Conservation (phyloP, 257 asterid genomes). For the Solanum lycopersicoides region DNA sequence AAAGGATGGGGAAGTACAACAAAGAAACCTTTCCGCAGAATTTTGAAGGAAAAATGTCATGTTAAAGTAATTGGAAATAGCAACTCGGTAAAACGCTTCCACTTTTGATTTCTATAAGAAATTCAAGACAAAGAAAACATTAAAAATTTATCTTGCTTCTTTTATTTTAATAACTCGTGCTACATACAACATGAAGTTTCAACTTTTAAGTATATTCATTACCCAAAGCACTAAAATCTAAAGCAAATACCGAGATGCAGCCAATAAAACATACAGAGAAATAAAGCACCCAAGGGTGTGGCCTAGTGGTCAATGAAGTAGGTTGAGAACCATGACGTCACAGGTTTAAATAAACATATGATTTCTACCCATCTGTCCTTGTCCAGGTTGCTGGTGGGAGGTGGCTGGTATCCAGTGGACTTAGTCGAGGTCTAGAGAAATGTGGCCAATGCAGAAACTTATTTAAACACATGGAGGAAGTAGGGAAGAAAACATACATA, state of each 20-base stretch:
- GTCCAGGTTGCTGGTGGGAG: background rate
- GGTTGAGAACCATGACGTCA: background rate
- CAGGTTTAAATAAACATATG: background rate
- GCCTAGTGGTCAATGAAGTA: background rate
- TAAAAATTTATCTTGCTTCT: background rate
- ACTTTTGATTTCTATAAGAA: background rate
- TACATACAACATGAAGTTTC: background rate
- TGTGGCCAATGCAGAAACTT: background rate
- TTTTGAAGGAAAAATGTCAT: background rate
- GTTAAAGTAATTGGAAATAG: background rate
- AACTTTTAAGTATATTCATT: background rate
- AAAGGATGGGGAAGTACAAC: background rate
- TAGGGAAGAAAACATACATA: constrained; percentile 33
- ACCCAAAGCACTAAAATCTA: background rate
- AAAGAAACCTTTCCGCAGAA: background rate
- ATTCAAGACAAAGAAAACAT: background rate
- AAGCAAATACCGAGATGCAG: background rate
- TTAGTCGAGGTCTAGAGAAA: background rate
- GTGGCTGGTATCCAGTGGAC: background rate
- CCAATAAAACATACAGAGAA: background rate
- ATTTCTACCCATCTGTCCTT: background rate
- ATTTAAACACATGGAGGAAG: background rate
- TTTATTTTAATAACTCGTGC: background rate
- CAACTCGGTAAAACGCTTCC: background rate
- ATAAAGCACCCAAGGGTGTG: background rate